These are phyloP conservation scores for Cyclotella distinguenda DNA, from an alignment of 108 stramenopile genomes.

Conservation along the genomic window DNA sequence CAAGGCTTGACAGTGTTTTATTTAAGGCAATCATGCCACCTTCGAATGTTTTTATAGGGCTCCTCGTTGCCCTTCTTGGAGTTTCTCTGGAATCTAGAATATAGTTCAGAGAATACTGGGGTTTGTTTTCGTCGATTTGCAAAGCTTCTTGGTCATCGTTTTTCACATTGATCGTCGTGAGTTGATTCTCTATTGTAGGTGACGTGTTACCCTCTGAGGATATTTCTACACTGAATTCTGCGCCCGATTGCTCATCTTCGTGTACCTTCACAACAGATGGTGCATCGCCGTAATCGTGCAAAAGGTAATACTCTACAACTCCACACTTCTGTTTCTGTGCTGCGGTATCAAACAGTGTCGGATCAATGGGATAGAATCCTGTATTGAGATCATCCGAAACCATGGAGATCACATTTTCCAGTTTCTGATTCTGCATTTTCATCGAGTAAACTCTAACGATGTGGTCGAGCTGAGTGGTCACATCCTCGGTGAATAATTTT, in stretches of 20 bases:
- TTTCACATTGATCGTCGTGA: neutral
- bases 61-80: neutral
- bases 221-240: conserved; percentile 1
- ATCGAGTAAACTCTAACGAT: conserved; percentile 5
- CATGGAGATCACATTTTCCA: neutral
- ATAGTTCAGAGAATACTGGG: neutral
- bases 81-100: neutral
- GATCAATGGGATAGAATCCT: neutral
- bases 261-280: neutral
- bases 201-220: conserved; percentile 3
- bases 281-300: too few species aligned
- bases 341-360: neutral
- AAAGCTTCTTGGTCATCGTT: neutral
- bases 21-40: neutral
- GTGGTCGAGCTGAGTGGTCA: conserved; percentile 7
- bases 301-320: too few species aligned
- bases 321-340: neutral
- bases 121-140: neutral
- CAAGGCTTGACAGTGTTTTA: conserved; percentile 6
- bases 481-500: conserved; percentile 3
- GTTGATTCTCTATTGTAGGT: neutral
- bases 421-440: neutral
- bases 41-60: neutral
- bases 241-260: conserved; percentile 1
- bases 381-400: neutral